A percentile compares a stretch with the other conserved stretches of the same genome.
Evolutionary conservation across 2,329 filamentous ascomycete genomes (phyloP).

Genomic region (Fusarium guadeloupense): DNA sequence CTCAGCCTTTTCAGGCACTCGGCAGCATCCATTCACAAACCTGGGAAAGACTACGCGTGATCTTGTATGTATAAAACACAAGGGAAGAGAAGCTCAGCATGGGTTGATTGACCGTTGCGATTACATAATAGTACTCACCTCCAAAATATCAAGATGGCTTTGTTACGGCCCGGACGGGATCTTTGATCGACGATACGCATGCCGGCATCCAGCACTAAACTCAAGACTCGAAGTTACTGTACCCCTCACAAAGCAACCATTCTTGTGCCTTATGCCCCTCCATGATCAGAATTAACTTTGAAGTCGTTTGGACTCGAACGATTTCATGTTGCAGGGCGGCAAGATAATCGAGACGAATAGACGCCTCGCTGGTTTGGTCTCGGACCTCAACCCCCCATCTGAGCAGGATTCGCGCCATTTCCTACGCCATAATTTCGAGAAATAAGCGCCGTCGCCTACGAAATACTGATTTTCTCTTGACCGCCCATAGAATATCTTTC

Average conservation of each 20-base stretch:
- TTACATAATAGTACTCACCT: neutral
- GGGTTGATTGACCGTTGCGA: neutral
- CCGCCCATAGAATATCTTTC: neutral
- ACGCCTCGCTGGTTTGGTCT: conserved; percentile 1
- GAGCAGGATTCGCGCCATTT: neutral
- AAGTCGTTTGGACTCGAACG: neutral
- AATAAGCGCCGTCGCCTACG: conserved; percentile 3
- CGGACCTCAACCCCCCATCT: conserved; percentile 8
- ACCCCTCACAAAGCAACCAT: conserved; percentile 3
- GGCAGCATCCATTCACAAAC: neutral
- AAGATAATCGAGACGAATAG: conserved; percentile 1
- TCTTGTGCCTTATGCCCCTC: neutral
- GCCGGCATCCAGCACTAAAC: conserved; percentile 36
- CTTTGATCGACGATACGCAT: conserved; percentile 36
- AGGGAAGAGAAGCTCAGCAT: neutral
- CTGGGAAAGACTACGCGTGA: neutral
- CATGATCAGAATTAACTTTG: neutral
- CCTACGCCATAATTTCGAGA: neutral
- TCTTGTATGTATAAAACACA: neutral
- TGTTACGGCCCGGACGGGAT: conserved; percentile 41
- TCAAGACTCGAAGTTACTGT: conserved; percentile 6
- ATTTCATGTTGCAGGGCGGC: neutral
- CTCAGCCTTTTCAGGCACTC: conserved; percentile 4
- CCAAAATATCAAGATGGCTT: conserved; percentile 15
- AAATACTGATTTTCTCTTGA: neutral